phyloP scores from a whole-genome alignment of 2,329 filamentous ascomycete genomes.

The Elsinoe fawcettii region DNA sequence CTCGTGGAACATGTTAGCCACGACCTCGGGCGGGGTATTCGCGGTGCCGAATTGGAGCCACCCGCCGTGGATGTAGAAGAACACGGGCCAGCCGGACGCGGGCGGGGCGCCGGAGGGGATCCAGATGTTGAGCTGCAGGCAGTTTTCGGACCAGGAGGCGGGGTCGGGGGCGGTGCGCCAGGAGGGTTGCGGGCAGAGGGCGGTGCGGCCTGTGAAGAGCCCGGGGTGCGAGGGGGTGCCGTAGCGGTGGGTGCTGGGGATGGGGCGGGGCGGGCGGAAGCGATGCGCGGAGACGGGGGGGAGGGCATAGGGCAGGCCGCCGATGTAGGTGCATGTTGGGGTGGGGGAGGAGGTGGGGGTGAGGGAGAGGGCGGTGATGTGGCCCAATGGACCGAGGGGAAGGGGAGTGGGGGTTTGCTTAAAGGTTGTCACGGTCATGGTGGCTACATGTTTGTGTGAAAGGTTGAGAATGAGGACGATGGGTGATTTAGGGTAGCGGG shows the following conservation, averaged over 20 bases:
- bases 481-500: not conserved
- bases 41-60: constrained; percentile 51
- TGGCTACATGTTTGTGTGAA: not conserved
- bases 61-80: constrained; percentile 51
- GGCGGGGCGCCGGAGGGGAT: constrained; percentile 42
- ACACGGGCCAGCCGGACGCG: constrained; percentile 47
- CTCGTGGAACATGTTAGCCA: constrained; percentile 42
- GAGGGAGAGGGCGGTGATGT: constrained; percentile 44
- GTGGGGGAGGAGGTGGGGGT: constrained; percentile 22
- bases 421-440: constrained; percentile 15
- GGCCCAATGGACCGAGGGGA: constrained; percentile 39
- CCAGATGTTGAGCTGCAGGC: constrained; percentile 50
- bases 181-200: constrained; percentile 46
- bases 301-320: constrained; percentile 49
- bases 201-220: constrained; percentile 34
- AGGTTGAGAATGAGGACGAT: not conserved
- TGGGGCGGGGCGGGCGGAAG: constrained; percentile 42
- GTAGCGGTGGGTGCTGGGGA: constrained; percentile 45
- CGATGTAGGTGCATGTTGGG: constrained; percentile 45
- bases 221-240: constrained; percentile 43
- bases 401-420: constrained; percentile 26
- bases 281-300: constrained; percentile 42
- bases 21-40: constrained; percentile 36
- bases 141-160: constrained; percentile 43
- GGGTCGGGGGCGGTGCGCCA: constrained; percentile 19